A percentile compares a stretch with the other conserved stretches of the same genome.
Conservation (phyloP, 202 grass and related monocot genomes). For the Tripidium arundinaceum region DNA sequence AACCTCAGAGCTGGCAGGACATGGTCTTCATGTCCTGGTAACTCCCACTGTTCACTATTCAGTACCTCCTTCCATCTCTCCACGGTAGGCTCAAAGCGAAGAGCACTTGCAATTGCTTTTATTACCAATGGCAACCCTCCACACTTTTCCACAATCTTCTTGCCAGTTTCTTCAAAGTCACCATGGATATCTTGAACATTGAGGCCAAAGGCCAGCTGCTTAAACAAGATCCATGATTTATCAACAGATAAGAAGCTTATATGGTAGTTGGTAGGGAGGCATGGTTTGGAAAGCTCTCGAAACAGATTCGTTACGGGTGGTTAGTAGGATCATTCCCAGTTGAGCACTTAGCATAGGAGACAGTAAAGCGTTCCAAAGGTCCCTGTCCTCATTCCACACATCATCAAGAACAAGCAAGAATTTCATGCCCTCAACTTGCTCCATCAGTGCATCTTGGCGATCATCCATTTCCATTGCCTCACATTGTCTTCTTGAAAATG, state of each 20-base stretch:
- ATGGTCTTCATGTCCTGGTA: conserved; percentile 1
- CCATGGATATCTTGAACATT: neutral
- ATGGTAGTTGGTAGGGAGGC: neutral
- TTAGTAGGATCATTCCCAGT: conserved; percentile 36
- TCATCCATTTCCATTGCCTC: conserved; percentile 16
- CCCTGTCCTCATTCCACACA: neutral
- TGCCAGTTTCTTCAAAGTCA: conserved; percentile 32
- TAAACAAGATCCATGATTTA: conserved; percentile 38
- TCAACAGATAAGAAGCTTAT: conserved; percentile 18
- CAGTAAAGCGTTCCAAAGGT: conserved; percentile 28
- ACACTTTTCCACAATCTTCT: conserved; percentile 12
- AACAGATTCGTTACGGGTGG: conserved; percentile 10
- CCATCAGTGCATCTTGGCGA: conserved; percentile 15
- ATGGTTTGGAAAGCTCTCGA: conserved; percentile 11
- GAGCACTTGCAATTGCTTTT: conserved; percentile 35
- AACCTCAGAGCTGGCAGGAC: conserved; percentile 35
- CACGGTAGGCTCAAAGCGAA: conserved; percentile 14
- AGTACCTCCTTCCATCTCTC: conserved; percentile 30
- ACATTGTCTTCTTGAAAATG: conserved; percentile 5
- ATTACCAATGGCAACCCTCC: conserved; percentile 6
- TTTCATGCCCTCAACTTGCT: conserved; percentile 1
- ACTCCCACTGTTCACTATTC: conserved; percentile 33
- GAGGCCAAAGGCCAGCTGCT: conserved; percentile 26
- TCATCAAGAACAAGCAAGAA: no score
- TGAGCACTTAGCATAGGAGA: neutral